Percentiles rank a stretch among this genome's conserved stretches.
These are phyloP conservation scores for Moesziomyces sp. DNA, from an alignment of 1,284 basidiomycete species.

Conservation along the genomic window DNA sequence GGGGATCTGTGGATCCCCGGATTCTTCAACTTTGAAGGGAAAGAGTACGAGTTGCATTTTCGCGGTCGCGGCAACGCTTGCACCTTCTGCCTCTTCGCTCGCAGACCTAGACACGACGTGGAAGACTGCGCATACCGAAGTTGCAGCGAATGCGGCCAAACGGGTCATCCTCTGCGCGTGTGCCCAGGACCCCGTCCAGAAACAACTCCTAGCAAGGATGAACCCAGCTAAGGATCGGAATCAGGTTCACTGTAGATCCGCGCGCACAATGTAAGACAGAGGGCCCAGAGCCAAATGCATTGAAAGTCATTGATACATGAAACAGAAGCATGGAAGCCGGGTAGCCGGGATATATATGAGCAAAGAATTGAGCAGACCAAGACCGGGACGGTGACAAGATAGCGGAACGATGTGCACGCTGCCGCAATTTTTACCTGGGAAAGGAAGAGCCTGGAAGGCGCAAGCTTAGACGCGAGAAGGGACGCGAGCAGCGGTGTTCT, in stretches of 20 bases:
- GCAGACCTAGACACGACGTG: no score
- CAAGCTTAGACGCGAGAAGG: conserved; percentile 11
- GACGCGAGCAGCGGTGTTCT: conserved; percentile 46
- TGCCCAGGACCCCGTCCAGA: no score
- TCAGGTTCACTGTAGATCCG: not conserved
- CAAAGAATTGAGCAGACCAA: not conserved
- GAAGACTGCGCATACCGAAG: no score
- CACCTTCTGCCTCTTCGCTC: no score
- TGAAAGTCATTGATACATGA: conserved; percentile 5
- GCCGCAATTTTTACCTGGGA: not conserved
- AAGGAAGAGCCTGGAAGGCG: not conserved
- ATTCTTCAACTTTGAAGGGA: no score
- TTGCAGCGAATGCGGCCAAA: no score
- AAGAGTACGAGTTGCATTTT: no score
- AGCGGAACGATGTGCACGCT: not conserved
- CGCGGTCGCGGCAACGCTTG: no score
- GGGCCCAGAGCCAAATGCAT: not conserved
- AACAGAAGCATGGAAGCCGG: not conserved
- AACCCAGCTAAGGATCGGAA: no score
- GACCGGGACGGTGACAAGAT: not conserved
- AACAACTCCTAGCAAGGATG: no score
- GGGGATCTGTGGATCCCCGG: no score
- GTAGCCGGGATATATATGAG: conserved; percentile 1
- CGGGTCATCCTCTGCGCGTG: no score
- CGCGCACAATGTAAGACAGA: not conserved